Conservation (phyloP, 306 rosid species). For the Hippophae gyantsensis region DNA sequence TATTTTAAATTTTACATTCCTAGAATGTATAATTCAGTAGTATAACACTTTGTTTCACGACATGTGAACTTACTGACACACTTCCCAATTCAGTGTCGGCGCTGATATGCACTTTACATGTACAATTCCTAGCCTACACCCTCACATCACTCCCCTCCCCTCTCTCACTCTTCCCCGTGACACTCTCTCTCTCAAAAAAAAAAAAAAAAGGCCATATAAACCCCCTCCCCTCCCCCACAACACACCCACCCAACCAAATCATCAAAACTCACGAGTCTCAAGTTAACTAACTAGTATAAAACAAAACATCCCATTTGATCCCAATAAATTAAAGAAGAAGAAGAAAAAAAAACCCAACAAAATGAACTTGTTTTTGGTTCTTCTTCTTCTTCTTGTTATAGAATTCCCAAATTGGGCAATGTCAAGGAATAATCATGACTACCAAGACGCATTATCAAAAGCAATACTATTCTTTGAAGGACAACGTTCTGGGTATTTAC, state of each 20-base stretch:
- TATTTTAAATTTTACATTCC: too few species aligned
- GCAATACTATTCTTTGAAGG: slow-evolving; percentile 77
- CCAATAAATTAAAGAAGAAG: too few species aligned
- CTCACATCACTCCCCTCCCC: slow-evolving; percentile 2
- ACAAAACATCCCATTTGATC: too few species aligned
- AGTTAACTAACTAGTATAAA: too few species aligned
- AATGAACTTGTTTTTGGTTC: slow-evolving; percentile 16
- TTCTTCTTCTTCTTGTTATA: background rate
- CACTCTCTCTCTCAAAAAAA: background rate
- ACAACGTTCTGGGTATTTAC: slow-evolving; percentile 71
- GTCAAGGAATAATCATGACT: slow-evolving; percentile 29
- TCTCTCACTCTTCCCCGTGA: slow-evolving; percentile 52
- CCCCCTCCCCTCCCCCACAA: background rate
- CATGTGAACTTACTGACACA: slow-evolving; percentile 29
- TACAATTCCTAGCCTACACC: background rate
- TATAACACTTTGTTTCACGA: background rate
- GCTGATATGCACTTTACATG: slow-evolving; percentile 6
- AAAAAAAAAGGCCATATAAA: too few species aligned
- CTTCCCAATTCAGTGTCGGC: slow-evolving; percentile 13
- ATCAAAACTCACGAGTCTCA: background rate
- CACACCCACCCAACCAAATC: background rate
- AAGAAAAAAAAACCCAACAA: background rate
- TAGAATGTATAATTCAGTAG: too few species aligned
- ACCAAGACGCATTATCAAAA: slow-evolving; percentile 68
- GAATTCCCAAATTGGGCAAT: background rate